Conservation (phyloP, 2,329 filamentous ascomycete genomes). For the Karstenula rhodostoma region DNA sequence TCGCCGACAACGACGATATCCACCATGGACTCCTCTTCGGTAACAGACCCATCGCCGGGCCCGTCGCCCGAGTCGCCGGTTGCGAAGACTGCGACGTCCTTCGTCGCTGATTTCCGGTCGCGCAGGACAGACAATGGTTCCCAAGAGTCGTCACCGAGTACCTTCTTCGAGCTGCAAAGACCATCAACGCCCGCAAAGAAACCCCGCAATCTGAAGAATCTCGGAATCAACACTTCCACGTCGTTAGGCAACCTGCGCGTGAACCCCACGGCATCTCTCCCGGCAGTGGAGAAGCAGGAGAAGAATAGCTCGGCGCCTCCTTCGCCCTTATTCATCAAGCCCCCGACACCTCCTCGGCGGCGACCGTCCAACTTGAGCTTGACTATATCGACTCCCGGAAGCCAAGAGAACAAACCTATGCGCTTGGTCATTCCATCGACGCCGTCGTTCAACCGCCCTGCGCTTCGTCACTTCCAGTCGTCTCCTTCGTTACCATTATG, state of each 20-base stretch:
- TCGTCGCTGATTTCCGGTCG: slow-evolving; percentile 64
- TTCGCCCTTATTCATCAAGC: slow-evolving; percentile 82
- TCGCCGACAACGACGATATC: slow-evolving; percentile 95
- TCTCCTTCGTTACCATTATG: slow-evolving; percentile 67
- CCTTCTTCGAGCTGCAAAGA: slow-evolving; percentile 62
- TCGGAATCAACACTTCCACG: slow-evolving; percentile 75
- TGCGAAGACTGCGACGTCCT: slow-evolving; percentile 75
- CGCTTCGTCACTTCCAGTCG: slow-evolving; percentile 68
- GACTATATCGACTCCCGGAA: slow-evolving; percentile 71
- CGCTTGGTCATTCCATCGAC: slow-evolving; percentile 67
- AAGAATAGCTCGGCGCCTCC: slow-evolving; percentile 67
- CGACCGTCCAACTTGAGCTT: slow-evolving; percentile 82
- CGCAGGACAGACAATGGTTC: slow-evolving; percentile 42
- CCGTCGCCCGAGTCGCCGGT: slow-evolving; percentile 88
- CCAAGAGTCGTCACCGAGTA: slow-evolving; percentile 56
- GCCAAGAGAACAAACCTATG: slow-evolving; percentile 65
- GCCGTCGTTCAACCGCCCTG: slow-evolving; percentile 59
- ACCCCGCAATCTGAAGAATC: slow-evolving; percentile 82
- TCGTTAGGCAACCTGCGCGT: slow-evolving; percentile 55
- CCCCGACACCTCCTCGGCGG: slow-evolving; percentile 71
- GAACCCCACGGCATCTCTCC: slow-evolving; percentile 60
- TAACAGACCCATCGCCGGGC: slow-evolving; percentile 89
- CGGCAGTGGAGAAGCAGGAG: slow-evolving; percentile 57
- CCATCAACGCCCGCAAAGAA: slow-evolving; percentile 67
- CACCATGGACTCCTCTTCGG: slow-evolving; percentile 87